phyloP scores from a whole-genome alignment of 1,284 basidiomycete species.

The Cutaneotrichosporon spelunceum region DNA sequence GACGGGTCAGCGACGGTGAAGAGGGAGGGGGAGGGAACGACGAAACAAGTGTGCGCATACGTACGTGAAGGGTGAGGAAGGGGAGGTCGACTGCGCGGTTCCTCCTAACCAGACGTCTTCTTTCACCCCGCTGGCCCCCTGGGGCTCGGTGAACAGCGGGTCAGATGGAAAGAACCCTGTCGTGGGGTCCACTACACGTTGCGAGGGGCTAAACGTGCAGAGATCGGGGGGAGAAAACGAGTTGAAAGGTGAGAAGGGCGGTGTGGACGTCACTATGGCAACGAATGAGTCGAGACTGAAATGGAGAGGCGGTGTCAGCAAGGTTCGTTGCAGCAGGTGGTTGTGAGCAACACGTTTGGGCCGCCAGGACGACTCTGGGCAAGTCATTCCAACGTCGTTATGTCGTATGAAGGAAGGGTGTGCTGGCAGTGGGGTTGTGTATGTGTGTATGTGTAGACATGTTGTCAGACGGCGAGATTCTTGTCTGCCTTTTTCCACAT shows the following conservation, averaged over 20 bases:
- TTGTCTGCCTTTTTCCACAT: neutral
- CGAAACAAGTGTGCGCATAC: conserved; percentile 11
- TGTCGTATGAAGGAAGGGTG: neutral
- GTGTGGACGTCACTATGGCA: conserved; percentile 37
- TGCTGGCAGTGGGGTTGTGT: neutral
- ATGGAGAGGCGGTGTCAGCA: conserved; percentile 20
- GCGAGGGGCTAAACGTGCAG: conserved; percentile 5
- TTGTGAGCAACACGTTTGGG: neutral
- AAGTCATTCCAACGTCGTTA: neutral
- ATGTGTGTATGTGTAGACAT: neutral
- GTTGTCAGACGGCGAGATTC: neutral
- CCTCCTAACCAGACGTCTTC: conserved; percentile 36
- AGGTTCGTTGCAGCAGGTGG: neutral
- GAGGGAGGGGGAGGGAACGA: no score
- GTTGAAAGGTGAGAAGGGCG: conserved; percentile 18
- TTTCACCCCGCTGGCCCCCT: conserved; percentile 26
- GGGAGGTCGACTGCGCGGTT: conserved; percentile 28
- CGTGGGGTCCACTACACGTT: conserved; percentile 11
- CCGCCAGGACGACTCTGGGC: neutral
- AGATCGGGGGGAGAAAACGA: conserved; percentile 6
- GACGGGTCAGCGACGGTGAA: conserved; percentile 4
- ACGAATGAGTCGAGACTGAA: conserved; percentile 25
- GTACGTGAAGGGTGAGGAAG: conserved; percentile 48
- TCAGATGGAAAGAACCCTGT: conserved; percentile 18
- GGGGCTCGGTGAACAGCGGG: conserved; percentile 16